These are phyloP conservation scores for Cladophialophora exuberans DNA, from an alignment of 2,329 filamentous ascomycete species.

Conservation along the genomic window DNA sequence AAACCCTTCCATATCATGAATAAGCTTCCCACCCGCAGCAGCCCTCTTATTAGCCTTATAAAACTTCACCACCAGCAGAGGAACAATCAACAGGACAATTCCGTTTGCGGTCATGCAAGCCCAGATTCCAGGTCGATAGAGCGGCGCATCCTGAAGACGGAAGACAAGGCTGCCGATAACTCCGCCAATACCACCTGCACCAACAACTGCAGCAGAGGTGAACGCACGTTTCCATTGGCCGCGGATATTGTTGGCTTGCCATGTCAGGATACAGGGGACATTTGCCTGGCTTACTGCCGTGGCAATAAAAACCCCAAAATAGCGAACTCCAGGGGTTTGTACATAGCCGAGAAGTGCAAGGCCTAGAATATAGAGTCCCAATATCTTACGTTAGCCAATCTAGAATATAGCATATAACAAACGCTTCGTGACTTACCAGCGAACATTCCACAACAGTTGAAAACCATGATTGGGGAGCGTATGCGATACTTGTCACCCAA, in stretches of 20 bases:
- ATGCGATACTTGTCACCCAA: constrained; percentile 65
- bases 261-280: constrained; percentile 72
- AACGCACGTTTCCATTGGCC: constrained; percentile 87
- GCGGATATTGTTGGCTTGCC: constrained; percentile 84
- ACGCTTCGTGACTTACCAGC: background rate
- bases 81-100: constrained; percentile 19
- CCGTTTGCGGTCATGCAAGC: constrained; percentile 27
- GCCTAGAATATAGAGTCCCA: constrained; percentile 67
- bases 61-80: constrained; percentile 23
- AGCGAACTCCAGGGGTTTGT: constrained; percentile 52
- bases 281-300: constrained; percentile 54
- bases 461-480: background rate
- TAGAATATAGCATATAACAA: background rate
- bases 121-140: constrained; percentile 40
- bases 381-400: background rate
- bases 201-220: constrained; percentile 74
- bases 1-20: constrained; percentile 52
- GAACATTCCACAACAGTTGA: background rate
- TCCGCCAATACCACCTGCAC: constrained; percentile 75
- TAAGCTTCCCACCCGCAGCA: constrained; percentile 47
- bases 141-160: constrained; percentile 46
- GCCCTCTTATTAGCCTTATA: constrained; percentile 29
- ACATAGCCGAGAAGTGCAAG: constrained; percentile 50
- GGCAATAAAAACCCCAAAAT: constrained; percentile 73
- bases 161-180: constrained; percentile 76